Conservation (phyloP, 2,329 filamentous ascomycete species). For the Colletotrichum phormii region DNA sequence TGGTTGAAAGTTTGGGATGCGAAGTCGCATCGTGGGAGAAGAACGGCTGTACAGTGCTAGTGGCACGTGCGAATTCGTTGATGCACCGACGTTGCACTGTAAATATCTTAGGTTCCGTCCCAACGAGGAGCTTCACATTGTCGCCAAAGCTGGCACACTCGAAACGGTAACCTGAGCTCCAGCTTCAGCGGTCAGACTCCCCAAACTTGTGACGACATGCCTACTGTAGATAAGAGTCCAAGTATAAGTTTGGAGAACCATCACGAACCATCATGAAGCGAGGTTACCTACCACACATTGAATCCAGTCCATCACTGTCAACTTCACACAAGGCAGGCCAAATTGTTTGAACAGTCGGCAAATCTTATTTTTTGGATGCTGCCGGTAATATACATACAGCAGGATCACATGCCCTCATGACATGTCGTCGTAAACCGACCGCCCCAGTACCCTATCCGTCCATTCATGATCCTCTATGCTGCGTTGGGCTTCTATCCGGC, state of each 20-base stretch:
- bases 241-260: neutral
- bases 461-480: conserved; percentile 37
- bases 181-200: neutral
- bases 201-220: neutral
- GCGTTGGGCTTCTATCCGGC: conserved; percentile 32
- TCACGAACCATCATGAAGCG: too few relatives aligned
- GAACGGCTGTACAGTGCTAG: conserved; percentile 4
- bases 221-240: too few relatives aligned
- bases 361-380: conserved; percentile 11
- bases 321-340: neutral
- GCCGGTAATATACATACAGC: conserved; percentile 38
- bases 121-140: neutral
- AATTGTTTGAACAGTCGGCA: conserved; percentile 12
- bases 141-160: neutral
- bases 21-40: conserved; percentile 9
- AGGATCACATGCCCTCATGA: conserved; percentile 34
- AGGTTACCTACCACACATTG: too few relatives aligned
- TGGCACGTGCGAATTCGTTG: neutral
- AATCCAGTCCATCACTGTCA: neutral
- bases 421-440: conserved; percentile 31
- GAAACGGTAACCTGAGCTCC: neutral
- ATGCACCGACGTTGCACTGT: neutral
- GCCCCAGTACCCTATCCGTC: conserved; percentile 19
- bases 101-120: neutral
- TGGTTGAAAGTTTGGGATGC: conserved; percentile 25